Conservation (phyloP, 495 filamentous ascomycete genomes). For the Xylaria telfairii region DNA sequence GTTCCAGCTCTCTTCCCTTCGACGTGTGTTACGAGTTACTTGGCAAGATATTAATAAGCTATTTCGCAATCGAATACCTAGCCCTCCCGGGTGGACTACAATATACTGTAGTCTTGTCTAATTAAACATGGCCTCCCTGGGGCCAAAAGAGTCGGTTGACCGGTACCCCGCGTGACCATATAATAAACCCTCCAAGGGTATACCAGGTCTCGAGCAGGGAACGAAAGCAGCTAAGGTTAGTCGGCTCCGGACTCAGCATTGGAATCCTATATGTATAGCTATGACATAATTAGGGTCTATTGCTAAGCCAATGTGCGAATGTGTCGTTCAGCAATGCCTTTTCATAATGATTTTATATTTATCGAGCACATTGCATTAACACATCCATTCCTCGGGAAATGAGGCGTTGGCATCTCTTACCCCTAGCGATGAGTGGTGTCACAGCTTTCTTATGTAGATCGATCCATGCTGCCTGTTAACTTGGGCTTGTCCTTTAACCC, state of each 20-base stretch:
- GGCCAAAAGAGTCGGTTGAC: not conserved
- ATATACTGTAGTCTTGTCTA: slow-evolving; percentile 1
- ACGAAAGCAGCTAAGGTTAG: not conserved
- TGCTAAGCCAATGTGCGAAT: not conserved
- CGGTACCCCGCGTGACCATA: not conserved
- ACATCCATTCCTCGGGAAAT: slow-evolving; percentile 18
- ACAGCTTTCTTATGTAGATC: not conserved
- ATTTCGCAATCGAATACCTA: not conserved
- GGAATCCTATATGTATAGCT: not conserved
- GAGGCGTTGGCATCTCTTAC: not conserved
- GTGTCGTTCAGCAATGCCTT: not conserved
- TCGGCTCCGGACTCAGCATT: not conserved
- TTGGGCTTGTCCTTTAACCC: not conserved
- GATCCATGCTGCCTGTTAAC: not conserved
- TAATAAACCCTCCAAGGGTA: not conserved
- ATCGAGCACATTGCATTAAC: not conserved
- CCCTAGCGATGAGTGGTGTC: not conserved
- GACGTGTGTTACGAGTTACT: not conserved
- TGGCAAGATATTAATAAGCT: not conserved
- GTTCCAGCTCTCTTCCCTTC: slow-evolving; percentile 2
- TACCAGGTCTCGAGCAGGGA: not conserved
- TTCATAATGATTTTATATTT: slow-evolving; percentile 1
- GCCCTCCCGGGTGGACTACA: not conserved
- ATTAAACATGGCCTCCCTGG: not conserved
- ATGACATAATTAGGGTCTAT: not conserved